These are phyloP conservation scores for Colletotrichum eremochloae DNA, from an alignment of 2,329 filamentous ascomycete species.

Conservation along the genomic window DNA sequence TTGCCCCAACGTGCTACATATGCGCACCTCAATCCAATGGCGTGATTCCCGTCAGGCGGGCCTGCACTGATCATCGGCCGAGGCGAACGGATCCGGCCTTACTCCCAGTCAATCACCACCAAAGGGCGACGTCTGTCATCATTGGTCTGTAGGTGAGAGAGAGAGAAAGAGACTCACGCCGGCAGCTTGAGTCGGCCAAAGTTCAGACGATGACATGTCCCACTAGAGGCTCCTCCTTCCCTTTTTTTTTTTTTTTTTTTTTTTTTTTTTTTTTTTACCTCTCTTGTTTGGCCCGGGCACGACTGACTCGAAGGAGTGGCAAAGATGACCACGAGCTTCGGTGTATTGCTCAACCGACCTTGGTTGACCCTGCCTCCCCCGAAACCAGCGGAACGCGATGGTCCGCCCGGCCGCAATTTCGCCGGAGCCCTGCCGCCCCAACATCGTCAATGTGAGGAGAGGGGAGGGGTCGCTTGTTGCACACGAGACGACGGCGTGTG, in stretches of 20 bases:
- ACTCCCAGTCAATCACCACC: neutral
- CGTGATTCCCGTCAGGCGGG: neutral
- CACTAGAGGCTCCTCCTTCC: too few species aligned
- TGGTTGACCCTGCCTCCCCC: slow-evolving; percentile 1
- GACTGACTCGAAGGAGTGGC: slow-evolving; percentile 9
- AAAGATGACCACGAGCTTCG: neutral
- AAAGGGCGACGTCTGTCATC: neutral
- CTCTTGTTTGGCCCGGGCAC: neutral
- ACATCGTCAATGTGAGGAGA: neutral
- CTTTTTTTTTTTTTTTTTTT: neutral
- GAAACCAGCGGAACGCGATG: neutral
- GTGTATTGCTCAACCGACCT: neutral
- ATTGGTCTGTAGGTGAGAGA: neutral
- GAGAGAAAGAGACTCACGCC: neutral
- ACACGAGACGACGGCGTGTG: slow-evolving; percentile 27
- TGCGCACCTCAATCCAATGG: neutral
- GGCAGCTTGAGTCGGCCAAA: neutral
- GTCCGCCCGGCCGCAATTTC: neutral
- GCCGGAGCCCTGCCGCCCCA: neutral
- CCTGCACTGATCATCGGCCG: neutral
- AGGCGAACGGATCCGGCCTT: neutral
- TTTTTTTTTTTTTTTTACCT: neutral
- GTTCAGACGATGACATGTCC: slow-evolving; percentile 23
- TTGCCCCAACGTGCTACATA: neutral
- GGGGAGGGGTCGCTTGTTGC: neutral